Base-by-base conservation (phyloP, 2,329 filamentous ascomycete species). In the Trichoderma semiorbis region DNA sequence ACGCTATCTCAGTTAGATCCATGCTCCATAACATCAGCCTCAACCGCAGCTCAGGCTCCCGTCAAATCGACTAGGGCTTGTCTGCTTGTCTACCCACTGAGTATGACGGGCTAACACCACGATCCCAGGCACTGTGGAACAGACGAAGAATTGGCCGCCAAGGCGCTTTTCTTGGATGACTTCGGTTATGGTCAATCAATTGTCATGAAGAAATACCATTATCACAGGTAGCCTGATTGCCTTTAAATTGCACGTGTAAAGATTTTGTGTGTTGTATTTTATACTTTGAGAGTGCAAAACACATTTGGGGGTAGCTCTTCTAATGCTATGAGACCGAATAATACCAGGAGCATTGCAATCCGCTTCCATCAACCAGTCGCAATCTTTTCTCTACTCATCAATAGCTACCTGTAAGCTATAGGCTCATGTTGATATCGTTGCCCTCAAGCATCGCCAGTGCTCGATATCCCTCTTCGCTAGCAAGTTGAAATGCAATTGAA, bases 401-500 rank as follows among this genome's bases (percentile, higher is more conserved):
- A 7, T 12, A 11, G 10, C 8, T 7, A 3, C 4, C 10, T 11
- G 1, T 18, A 21, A n/a, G 47, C 14, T 67, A 67, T 50, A 57
- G 28, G 24, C 16, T 36, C 34, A 7, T 36, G 14, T 36, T 67
- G 16, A 34, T 12, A 6, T 58, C 50, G 3, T 26, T 26, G 5
- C n/a, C 50, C 8, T 10, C 32, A 14, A 26, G 12, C 12, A 12
- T 26, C 30, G 34, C 67, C 68, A 72, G 24, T 8, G 71, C 71
- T 30, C 67, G 67, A 12, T 60, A 21, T 34, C 71, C 71, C 16
- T 72, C 71, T 47, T 72, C 67, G 36, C 58, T 60, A 7, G 47
- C 67, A 32, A 70, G 67, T 24, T 72, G 66, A 30, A 70, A 72
- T 12, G 66, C 65, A 47, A 72, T 65, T 2, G 62, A 61, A 12